phyloP scores from a whole-genome alignment of 495 filamentous ascomycete species.

The Immersiella caudata region DNA sequence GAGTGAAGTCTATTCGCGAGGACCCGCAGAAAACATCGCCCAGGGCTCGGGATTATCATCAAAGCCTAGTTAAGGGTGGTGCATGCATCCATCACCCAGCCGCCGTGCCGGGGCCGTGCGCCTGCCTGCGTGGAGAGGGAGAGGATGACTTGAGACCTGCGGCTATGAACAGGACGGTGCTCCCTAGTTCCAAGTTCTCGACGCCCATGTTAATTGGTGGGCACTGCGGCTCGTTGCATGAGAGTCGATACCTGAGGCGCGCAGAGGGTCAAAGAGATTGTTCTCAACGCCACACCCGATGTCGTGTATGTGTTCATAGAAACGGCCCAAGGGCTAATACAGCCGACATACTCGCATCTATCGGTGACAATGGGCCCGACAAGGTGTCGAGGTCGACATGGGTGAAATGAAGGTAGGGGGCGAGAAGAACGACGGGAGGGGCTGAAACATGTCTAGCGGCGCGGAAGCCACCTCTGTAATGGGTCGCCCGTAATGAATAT shows the following conservation, averaged over 20 bases:
- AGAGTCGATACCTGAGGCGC: background rate
- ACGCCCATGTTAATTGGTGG: background rate
- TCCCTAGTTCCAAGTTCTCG: background rate
- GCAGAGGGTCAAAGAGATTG: background rate
- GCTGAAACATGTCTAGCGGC: no score
- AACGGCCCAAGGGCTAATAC: background rate
- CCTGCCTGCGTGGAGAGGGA: no score
- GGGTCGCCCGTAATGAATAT: no score
- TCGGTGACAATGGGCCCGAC: background rate
- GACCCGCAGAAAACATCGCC: background rate
- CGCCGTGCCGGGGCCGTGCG: no score
- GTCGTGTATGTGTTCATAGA: background rate
- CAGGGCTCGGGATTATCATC: background rate
- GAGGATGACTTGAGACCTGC: no score
- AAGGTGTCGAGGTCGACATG: background rate
- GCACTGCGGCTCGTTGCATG: background rate
- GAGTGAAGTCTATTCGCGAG: background rate
- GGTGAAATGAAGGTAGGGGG: no score
- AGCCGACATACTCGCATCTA: background rate
- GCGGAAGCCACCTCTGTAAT: no score
- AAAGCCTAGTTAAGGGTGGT: no score
- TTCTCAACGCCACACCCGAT: background rate
- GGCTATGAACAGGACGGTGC: background rate
- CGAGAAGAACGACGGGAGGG: no score
- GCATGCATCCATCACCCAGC: no score